Evolutionary conservation across 2,329 filamentous ascomycete genomes (phyloP), one percentile per base, ranked within the genome.

Genomic region (Dothideomycetes sp.): DNA sequence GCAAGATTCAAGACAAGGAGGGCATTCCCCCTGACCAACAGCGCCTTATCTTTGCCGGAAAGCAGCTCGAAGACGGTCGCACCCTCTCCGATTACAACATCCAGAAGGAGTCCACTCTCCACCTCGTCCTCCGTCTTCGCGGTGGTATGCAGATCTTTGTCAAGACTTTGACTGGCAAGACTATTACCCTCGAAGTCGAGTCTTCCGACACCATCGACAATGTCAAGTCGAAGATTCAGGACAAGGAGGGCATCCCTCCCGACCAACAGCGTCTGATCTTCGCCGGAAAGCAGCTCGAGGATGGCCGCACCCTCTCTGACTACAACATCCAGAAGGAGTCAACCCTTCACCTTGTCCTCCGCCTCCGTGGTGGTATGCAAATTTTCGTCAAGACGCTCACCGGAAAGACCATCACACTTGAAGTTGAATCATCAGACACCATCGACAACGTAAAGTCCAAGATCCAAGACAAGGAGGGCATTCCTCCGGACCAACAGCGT

Each of bases 391-490:
- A 94, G 82, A 94, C 88, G 77, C 84, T 94, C 65, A 94, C 88
- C 76, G 88, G 88, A 72, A 95, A 94, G 84, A 95, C 88, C 69
- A 94, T 94, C 77, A 94, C 88, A 70, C 81, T 94, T 61, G 87
- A 94, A 80, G 87, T 94, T 66, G 87, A 94, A 80, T 94, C 86
- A 62, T 87, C 81, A 64, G 88, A 94, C 73, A 94, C 88, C 60
- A 94, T 95, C 74, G 88, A 95, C 80, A 94, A 94, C 78, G 88
- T 95, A 70, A 95, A 95, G 80, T 80, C 80, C 71, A 94, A 94
- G 82, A 94, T 94, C 69, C 87, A 94, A 73, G 87, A 94, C 72
- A 94, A 94, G 83, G 88, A 94, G 75, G 88, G 87, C 58, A 94
- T 94, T 54, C 88, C 87, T 59, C 87, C 87, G 52, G 87, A 94